Evolutionary conservation across 1,139 yeast species (phyloP).

Genomic region (Torulaspora globosa): DNA sequence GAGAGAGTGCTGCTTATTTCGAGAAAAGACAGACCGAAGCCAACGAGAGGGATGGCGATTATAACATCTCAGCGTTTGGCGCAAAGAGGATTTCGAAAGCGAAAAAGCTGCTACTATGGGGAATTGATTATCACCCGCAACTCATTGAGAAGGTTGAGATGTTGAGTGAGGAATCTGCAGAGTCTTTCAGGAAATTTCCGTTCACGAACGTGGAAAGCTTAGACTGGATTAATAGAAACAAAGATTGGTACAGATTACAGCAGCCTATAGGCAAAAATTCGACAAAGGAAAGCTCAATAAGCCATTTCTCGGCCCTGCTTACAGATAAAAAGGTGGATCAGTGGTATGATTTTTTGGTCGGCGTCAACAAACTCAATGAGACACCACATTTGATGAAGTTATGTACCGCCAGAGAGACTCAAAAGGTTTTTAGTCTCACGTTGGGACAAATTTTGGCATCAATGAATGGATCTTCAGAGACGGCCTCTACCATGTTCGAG

Average conservation of each 20-base stretch:
- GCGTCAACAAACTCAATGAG: not conserved
- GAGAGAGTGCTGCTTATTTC: conserved; percentile 25
- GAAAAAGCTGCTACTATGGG: conserved; percentile 28
- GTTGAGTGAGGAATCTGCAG: conserved; percentile 10
- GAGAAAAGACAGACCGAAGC: conserved; percentile 15
- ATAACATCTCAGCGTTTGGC: conserved; percentile 30
- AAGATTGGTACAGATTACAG: conserved; percentile 30
- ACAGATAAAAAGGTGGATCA: conserved; percentile 18
- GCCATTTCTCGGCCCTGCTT: not conserved
- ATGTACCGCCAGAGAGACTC: conserved; percentile 2
- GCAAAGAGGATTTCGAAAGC: conserved; percentile 28
- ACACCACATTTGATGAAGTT: conserved; percentile 4
- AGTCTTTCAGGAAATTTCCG: conserved; percentile 22
- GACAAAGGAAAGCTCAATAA: not conserved
- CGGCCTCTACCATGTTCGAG: conserved; percentile 39
- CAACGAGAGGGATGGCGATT: conserved; percentile 15
- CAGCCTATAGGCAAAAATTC: conserved; percentile 12
- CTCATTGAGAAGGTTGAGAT: conserved; percentile 13
- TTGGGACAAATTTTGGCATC: conserved; percentile 29
- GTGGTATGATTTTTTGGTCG: conserved; percentile 17
- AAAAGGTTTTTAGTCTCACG: conserved; percentile 26
- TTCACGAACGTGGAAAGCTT: conserved; percentile 27
- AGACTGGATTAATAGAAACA: conserved; percentile 29
- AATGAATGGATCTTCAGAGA: conserved; percentile 1
- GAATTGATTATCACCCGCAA: conserved; percentile 23